Base-by-base conservation (phyloP, 2,329 filamentous ascomycete genomes). In the Claviceps pusilla region DNA sequence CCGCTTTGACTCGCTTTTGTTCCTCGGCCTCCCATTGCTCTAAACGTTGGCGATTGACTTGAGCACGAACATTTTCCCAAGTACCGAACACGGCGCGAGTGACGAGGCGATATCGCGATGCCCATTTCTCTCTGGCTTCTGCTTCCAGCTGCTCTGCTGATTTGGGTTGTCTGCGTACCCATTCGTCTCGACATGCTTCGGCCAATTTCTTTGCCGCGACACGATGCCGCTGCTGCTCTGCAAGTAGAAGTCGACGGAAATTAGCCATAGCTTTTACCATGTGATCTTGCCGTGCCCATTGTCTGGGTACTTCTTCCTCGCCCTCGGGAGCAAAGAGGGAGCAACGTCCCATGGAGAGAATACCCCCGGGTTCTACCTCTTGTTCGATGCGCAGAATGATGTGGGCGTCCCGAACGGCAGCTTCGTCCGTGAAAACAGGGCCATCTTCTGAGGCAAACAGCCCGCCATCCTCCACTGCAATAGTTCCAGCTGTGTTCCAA, bases 281-380 rank as follows among this genome's bases (percentile, higher is more conserved):
- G 65, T 97, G 87, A 63, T 97, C 90, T 64, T 82, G 79, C 60
- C 94, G 89, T n/a, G 86, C 83, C 74, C 88, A 97, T 63, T 93
- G 88, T 52, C 79, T 77, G 0, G 82, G 79, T 0, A 87, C 87
- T 61, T 94, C 86, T 55, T 87, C 83, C 56, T 72, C 73, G 12
- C 81, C 74, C 58, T 93, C 87, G 0, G 87, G 86, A 19, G 83
- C 76, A 61, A 87, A 93, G 29, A 84, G 71, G 2, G 83, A 84
- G 64, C 87, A 91, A 56, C 77, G 76, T 56, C 82, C 80, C 53
- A 76, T 72, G 51, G 85, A 89, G 33, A 96, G 74, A 4, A 89
- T 66, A 2, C 89, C 88, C 16, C 89, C 90, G 5, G 83, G 79
- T 62, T 87, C 76, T 3, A 82, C 81, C 58, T 89, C 90, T 50